A percentile compares a stretch with the other conserved stretches of the same genome.
Evolutionary conservation across 495 filamentous ascomycete genomes (phyloP).

Genomic region (Penicillium alfredii): DNA sequence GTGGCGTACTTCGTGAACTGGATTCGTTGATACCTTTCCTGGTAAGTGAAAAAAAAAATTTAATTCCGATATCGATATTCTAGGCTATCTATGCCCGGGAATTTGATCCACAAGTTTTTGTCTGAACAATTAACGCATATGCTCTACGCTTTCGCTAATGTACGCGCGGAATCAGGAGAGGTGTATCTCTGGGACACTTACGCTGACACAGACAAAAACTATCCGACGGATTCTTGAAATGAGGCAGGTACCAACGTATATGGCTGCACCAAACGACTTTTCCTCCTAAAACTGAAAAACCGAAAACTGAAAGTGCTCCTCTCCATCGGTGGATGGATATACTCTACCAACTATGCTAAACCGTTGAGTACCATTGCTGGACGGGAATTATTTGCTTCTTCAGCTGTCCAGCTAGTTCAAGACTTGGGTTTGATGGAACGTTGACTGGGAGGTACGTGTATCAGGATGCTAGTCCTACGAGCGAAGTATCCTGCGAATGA

Average conservation of each 20-base stretch:
- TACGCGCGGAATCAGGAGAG: constrained; percentile 51
- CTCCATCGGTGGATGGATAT: background rate
- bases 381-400: constrained; percentile 63
- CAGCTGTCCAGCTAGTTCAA: constrained; percentile 56
- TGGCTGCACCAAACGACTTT: background rate
- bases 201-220: constrained; percentile 22
- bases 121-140: constrained; percentile 71
- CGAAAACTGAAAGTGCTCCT: background rate
- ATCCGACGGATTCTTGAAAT: background rate
- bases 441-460: too few relatives aligned
- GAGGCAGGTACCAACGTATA: background rate
- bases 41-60: too few relatives aligned
- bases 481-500: too few relatives aligned
- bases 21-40: too few relatives aligned
- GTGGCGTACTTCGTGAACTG: constrained; percentile 89
- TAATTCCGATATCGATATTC: too few relatives aligned
- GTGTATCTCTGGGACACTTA: constrained; percentile 74
- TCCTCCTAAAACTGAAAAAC: background rate
- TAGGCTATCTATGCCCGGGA: constrained; percentile 67
- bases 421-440: constrained; percentile 54
- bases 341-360: background rate
- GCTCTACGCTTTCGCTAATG: constrained; percentile 71
- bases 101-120: constrained; percentile 67
- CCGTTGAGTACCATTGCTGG: background rate
- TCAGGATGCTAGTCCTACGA: too few relatives aligned